Evolutionary conservation across 768 basidiomycete species (phyloP), one percentile per base, ranked within the genome.

Genomic region (Lenzites betulinus): DNA sequence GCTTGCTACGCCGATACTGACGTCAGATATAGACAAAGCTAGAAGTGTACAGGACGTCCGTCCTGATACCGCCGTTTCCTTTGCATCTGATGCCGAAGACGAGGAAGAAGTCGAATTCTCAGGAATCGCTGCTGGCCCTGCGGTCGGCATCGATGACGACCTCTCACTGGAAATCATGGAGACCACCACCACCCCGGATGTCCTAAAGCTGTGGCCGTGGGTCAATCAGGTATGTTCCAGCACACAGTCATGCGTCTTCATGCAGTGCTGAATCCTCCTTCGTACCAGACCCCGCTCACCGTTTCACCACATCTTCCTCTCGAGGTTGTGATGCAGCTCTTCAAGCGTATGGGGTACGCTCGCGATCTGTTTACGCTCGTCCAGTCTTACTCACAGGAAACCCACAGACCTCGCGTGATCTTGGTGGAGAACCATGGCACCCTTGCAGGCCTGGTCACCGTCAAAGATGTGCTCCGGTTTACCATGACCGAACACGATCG

Each of bases 261-360:
- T 3, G 15, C 38, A 3, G 2, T 39, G 15, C 15, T 15, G 35
- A 26, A 36, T 23, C 33, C 8, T 54, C 2, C 6, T 41, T 51
- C 49, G 38, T 71, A n/a, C n/a, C n/a, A 99, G 97, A 96, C 94
- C 0, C 95, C 96, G 0, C 82, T 99, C 68, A 94, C 92, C 0
- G 95, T 97, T 12, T 89, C 94, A 7, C 89, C 94, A 1, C 92
- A 92, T 64, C 81, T 97, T 41, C 94, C 95, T 0, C 78, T 99
- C 43, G 97, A 99, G 73, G 94, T 98, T 55, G 93, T 95, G 8
- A 93, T 97, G 90, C 94, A 99, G 70, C 76, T 99, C 26, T 99
- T 98, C 81, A 93, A 96, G 71, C 84, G 93, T 47, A 92, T 99
- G 90, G 97, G 97, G 97, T 97, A 69, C 66, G 93, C 80, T 33